Percentiles rank a stretch among this genome's conserved stretches.
Evolutionary conservation across 1,284 basidiomycete species (phyloP).

Genomic region (Coriolopsis trogii): DNA sequence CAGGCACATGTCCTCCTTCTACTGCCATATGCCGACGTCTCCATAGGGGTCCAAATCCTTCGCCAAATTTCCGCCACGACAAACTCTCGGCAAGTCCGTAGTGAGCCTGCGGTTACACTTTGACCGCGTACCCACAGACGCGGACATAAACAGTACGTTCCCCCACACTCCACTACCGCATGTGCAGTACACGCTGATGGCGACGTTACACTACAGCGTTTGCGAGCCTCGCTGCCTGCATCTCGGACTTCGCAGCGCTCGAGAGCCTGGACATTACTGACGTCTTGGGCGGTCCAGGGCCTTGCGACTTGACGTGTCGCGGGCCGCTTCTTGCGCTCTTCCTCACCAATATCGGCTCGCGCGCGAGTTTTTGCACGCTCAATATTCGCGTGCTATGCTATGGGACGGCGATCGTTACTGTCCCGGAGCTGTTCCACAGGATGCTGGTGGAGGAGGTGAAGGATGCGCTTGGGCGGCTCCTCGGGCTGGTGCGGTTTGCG

Average conservation of each 20-base stretch:
- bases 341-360: not conserved
- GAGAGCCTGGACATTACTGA: not conserved
- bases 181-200: conserved; percentile 66
- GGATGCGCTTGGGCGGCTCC: not conserved
- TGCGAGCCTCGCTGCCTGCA: not conserved
- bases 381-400: not conserved
- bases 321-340: not conserved
- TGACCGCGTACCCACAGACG: not conserved
- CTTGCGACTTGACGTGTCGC: not conserved
- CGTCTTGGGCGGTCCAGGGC: not conserved
- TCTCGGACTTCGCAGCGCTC: not conserved
- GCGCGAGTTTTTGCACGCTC: not conserved
- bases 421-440: not conserved
- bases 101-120: not conserved
- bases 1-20: not conserved
- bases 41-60: not conserved
- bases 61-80: conserved; percentile 25
- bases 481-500: not conserved
- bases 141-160: not conserved
- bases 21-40: not conserved
- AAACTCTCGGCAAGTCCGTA: conserved; percentile 29
- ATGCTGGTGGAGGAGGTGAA: not conserved
- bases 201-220: conserved; percentile 62
- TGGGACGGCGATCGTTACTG: not conserved
- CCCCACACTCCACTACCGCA: not conserved